Evolutionary conservation across 2,329 filamentous ascomycete genomes (phyloP), one percentile per base, ranked within the genome.

Genomic region (Colletotrichum camelliae): DNA sequence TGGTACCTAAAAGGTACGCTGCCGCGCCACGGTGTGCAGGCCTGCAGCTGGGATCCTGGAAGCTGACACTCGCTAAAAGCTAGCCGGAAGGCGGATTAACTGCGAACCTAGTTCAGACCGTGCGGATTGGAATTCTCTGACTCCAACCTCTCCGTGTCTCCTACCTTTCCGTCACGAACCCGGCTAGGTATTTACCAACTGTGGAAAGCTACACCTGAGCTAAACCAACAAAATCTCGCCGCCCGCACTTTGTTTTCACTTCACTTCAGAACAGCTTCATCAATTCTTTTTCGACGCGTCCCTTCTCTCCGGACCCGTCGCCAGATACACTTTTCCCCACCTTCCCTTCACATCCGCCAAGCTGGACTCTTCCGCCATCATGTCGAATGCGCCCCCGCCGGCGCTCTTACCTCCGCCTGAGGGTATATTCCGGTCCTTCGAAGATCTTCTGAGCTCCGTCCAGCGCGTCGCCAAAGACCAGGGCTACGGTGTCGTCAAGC

Each of bases 401-500:
- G 83, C 84, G 75, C 84, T 92, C 77, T 86, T 88, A 58, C 89
- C 91, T 55, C 91, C 91, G 66, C 89, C 90, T 67, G 90, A 92
- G 81, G 90, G 89, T 77, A 92, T 92, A 81, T 92, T 90, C 77
- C 85, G 88, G 62, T 88, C 87, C 67, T 92, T 92, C 77, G 90
- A 92, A 35, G 91, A 92, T 76, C 86, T 92, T 57, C 86, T 92
- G 79, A 85, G 85, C 5, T 88, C 90, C 24, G 89, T 92, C 10
- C 91, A 92, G 81, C 88, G 89, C 57, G 87, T 90, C 6, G 90
- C 91, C 8, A 92, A 92, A 80, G 90, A 92, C 67, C 90, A 92
- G 78, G 91, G 91, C 64, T 92, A 92, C 77, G 90, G 90, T 52
- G 90, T 92, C 16, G 91, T 92, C 78, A 92, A 92, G 84, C 85